Conservation (phyloP, 1,139 yeast genomes). For the Ogataea hybrid region DNA sequence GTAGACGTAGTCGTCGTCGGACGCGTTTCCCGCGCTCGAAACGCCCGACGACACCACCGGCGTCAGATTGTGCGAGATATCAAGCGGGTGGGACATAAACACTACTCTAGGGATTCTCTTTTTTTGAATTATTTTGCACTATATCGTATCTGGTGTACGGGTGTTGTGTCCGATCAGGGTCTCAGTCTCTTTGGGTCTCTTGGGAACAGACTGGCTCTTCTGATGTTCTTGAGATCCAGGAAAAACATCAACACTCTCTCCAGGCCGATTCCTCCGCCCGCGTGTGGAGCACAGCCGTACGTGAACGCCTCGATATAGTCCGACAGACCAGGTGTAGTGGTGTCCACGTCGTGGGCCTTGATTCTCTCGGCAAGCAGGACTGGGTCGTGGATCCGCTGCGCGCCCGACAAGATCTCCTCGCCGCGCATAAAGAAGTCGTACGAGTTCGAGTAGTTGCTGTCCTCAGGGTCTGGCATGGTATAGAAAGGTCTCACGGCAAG, state of each 20-base stretch:
- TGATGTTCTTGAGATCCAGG: slow-evolving; percentile 92
- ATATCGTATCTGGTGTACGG: background rate
- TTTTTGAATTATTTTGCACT: too few species aligned
- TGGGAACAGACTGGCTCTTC: slow-evolving; percentile 98
- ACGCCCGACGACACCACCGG: background rate
- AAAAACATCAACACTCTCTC: slow-evolving; percentile 99
- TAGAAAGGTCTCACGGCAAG: slow-evolving; percentile 95
- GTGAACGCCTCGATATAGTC: slow-evolving; percentile 92
- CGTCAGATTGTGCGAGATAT: background rate
- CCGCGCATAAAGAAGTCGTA: slow-evolving; percentile 99
- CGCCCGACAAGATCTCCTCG: slow-evolving; percentile 97
- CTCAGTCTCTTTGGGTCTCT: slow-evolving; percentile 95
- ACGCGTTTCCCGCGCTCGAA: background rate
- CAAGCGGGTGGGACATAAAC: slow-evolving; percentile 3
- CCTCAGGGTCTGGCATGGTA: slow-evolving; percentile 97
- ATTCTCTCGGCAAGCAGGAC: slow-evolving; percentile 78
- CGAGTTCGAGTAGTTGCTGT: slow-evolving; percentile 89
- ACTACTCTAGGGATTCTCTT: background rate
- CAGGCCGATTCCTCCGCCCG: slow-evolving; percentile 99
- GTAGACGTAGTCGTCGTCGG: slow-evolving; percentile 6
- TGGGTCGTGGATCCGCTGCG: slow-evolving; percentile 97
- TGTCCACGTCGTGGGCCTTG: slow-evolving; percentile 78
- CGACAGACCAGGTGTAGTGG: slow-evolving; percentile 73
- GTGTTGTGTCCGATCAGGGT: slow-evolving; percentile 48
- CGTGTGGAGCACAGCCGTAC: slow-evolving; percentile 98